A percentile compares a stretch with the other conserved stretches of the same genome.
phyloP scores from a whole-genome alignment of 1,284 basidiomycete species.

The Leccinum subrobustum region DNA sequence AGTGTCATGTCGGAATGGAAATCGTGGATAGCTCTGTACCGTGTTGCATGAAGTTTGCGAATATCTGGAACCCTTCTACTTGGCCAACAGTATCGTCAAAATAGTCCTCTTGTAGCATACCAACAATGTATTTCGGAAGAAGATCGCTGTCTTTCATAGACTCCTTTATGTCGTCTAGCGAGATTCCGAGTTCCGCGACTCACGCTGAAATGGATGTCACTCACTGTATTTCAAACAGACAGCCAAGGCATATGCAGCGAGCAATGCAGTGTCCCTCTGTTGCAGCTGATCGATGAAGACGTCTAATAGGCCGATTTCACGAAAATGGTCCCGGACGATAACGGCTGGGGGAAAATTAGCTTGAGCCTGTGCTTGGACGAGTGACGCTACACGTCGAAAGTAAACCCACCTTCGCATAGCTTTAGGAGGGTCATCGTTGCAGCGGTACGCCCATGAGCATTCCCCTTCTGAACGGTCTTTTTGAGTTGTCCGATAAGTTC shows the following conservation, averaged over 20 bases:
- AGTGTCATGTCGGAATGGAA: not conserved
- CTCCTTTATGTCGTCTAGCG: slow-evolving; percentile 20
- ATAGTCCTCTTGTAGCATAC: slow-evolving; percentile 26
- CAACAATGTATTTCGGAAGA: slow-evolving; percentile 20
- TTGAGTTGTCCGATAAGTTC: slow-evolving; percentile 14
- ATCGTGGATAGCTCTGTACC: slow-evolving; percentile 7
- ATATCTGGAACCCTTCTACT: slow-evolving; percentile 30
- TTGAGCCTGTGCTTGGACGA: not conserved
- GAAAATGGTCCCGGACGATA: slow-evolving; percentile 7
- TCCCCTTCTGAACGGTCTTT: not conserved
- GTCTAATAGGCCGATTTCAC: not conserved
- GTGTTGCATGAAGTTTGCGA: slow-evolving; percentile 25
- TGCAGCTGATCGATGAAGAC: slow-evolving; percentile 15
- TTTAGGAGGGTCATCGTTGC: slow-evolving; percentile 24
- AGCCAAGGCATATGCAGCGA: slow-evolving; percentile 18
- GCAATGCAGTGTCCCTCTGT: slow-evolving; percentile 8
- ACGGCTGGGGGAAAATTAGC: not conserved
- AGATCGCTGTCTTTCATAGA: slow-evolving; percentile 2
- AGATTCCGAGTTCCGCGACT: not conserved
- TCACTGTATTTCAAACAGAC: slow-evolving; percentile 16
- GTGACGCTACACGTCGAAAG: not conserved
- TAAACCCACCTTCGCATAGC: slow-evolving; percentile 13
- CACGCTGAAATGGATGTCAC: not conserved
- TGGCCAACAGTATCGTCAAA: slow-evolving; percentile 30
- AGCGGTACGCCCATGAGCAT: slow-evolving; percentile 17